Evolutionary conservation across 2,329 filamentous ascomycete genomes (phyloP).

Genomic region (Ambrosiella beaveri): DNA sequence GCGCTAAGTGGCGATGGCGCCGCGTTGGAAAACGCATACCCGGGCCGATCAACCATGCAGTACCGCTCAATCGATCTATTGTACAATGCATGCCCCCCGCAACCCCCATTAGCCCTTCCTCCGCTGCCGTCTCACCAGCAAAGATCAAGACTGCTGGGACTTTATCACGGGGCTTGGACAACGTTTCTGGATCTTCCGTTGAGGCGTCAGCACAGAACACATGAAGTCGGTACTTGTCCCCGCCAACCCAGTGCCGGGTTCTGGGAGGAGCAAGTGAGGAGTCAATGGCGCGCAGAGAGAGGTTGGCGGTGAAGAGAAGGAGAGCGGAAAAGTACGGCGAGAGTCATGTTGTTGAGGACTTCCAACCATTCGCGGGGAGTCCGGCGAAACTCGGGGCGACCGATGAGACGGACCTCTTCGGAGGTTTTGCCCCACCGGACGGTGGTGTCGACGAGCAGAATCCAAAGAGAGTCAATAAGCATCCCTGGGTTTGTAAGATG

Average conservation of each 20-base stretch:
- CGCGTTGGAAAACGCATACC: slow-evolving; percentile 73
- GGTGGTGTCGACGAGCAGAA: slow-evolving; percentile 58
- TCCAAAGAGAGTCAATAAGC: slow-evolving; percentile 63
- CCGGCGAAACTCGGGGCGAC: slow-evolving; percentile 68
- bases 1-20: slow-evolving; percentile 86
- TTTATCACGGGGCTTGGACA: not conserved
- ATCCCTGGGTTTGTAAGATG: slow-evolving; percentile 34
- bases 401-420: slow-evolving; percentile 83
- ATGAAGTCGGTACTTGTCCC: slow-evolving; percentile 71
- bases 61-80: slow-evolving; percentile 76
- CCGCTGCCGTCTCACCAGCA: slow-evolving; percentile 62
- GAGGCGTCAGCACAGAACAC: slow-evolving; percentile 47
- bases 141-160: slow-evolving; percentile 75
- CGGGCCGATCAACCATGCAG: slow-evolving; percentile 90
- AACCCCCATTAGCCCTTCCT: slow-evolving; percentile 64
- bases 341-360: slow-evolving; percentile 52
- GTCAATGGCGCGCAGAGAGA: slow-evolving; percentile 68
- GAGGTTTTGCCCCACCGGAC: slow-evolving; percentile 86
- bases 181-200: not conserved
- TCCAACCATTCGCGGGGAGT: slow-evolving; percentile 70
- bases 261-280: slow-evolving; percentile 57
- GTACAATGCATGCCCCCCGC: slow-evolving; percentile 54
- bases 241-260: slow-evolving; percentile 62
- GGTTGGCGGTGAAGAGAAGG: slow-evolving; percentile 57
- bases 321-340: slow-evolving; percentile 42